Evolutionary conservation across 306 rosid genomes (phyloP).

Genomic region (Casuarina glauca): DNA sequence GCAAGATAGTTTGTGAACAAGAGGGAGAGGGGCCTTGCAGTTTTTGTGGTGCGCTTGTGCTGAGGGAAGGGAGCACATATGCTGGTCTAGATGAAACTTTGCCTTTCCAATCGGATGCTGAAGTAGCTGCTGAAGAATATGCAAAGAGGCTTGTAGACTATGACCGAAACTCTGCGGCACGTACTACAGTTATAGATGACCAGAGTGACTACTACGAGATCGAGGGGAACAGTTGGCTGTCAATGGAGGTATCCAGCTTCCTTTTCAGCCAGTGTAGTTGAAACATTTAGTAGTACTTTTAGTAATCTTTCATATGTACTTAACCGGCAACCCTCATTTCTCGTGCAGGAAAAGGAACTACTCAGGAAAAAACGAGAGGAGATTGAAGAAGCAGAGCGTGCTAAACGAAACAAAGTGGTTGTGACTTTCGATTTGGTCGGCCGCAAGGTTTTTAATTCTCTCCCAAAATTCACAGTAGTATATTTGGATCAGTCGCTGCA

Average conservation of each 20-base stretch:
- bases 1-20: constrained; percentile 94
- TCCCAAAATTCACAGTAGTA: constrained; percentile 13
- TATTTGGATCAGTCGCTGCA: constrained; percentile 21
- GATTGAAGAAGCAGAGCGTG: constrained; percentile 88
- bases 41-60: constrained; percentile 88
- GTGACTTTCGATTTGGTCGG: constrained; percentile 96
- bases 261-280: constrained; percentile 10
- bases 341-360: constrained; percentile 76
- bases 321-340: constrained; percentile 14
- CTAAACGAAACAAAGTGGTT: constrained; percentile 75
- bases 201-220: constrained; percentile 96
- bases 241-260: constrained; percentile 61
- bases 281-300: background rate
- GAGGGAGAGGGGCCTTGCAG: constrained; percentile 99
- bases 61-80: constrained; percentile 80
- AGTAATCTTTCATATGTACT: background rate
- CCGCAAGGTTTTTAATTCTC: constrained; percentile 66
- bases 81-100: constrained; percentile 84
- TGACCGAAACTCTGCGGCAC: constrained; percentile 89
- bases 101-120: constrained; percentile 62
- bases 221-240: constrained; percentile 95
- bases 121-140: constrained; percentile 86
- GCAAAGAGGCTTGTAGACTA: constrained; percentile 94
- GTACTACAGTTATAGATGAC: constrained; percentile 93
- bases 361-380: constrained; percentile 79